These are phyloP conservation scores for Panus rudis DNA, from an alignment of 768 basidiomycete species.

Conservation along the genomic window DNA sequence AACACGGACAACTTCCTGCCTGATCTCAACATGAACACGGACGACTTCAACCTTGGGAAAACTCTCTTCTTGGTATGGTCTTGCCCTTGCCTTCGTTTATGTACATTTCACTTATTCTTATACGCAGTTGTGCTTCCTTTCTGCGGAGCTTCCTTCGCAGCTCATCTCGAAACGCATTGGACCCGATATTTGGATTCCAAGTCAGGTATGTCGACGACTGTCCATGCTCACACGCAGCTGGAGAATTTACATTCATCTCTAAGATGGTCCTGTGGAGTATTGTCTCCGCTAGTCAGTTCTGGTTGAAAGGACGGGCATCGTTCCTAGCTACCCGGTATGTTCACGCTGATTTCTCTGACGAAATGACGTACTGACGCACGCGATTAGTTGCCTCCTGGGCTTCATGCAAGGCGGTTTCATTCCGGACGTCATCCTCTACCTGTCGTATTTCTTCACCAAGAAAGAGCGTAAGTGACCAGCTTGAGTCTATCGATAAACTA, in stretches of 20 bases:
- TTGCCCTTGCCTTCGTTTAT: neutral
- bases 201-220: slow-evolving; percentile 32
- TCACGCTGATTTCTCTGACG: neutral
- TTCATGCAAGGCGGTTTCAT: slow-evolving; percentile 62
- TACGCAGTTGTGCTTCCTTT: slow-evolving; percentile 22
- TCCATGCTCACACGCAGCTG: no score
- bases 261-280: slow-evolving; percentile 53
- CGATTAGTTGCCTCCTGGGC: slow-evolving; percentile 41
- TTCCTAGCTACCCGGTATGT: slow-evolving; percentile 48
- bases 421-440: slow-evolving; percentile 56
- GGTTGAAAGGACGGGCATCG: slow-evolving; percentile 42
- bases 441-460: slow-evolving; percentile 61
- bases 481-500: neutral
- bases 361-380: neutral
- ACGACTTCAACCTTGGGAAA: slow-evolving; percentile 62
- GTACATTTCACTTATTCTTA: neutral
- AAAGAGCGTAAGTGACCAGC: slow-evolving; percentile 35
- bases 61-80: slow-evolving; percentile 43
- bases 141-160: slow-evolving; percentile 59
- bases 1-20: slow-evolving; percentile 64
- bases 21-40: slow-evolving; percentile 52
- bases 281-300: slow-evolving; percentile 52
- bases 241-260: neutral
- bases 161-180: slow-evolving; percentile 61
- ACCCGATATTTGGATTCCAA: slow-evolving; percentile 61